Evolutionary conservation across 1,284 basidiomycete species (phyloP).

Genomic region (Ceratobasidium sp.): DNA sequence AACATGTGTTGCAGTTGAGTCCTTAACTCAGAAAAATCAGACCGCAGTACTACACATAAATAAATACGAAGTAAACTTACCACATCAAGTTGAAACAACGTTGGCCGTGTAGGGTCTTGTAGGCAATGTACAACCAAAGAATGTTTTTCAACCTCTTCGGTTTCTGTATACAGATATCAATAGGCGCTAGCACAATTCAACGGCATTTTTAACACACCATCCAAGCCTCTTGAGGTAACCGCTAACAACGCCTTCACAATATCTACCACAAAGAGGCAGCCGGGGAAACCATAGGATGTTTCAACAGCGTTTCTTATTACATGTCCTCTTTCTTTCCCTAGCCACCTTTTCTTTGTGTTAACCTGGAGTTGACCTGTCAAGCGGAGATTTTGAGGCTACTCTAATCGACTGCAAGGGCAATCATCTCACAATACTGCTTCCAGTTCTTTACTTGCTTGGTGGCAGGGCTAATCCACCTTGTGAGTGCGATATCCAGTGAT

Average conservation of each 20-base stretch:
- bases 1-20: neutral
- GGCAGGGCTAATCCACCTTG: neutral
- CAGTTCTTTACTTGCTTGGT: neutral
- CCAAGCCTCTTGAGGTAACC: neutral
- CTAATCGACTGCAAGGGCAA: neutral
- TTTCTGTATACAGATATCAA: neutral
- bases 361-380: constrained; percentile 3
- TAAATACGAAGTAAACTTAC: neutral
- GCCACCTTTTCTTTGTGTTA: constrained; percentile 4
- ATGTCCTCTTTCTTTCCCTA: neutral
- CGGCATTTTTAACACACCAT: neutral
- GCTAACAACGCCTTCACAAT: constrained; percentile 4
- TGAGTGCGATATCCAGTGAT: neutral
- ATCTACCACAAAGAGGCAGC: neutral
- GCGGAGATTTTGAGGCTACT: neutral
- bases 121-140: constrained; percentile 16
- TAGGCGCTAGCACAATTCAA: neutral
- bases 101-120: neutral
- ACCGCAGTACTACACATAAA: neutral
- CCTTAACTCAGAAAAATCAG: neutral
- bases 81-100: neutral
- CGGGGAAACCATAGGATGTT: no score
- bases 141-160: no score
- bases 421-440: constrained; percentile 22
- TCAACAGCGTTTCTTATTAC: no score